These are phyloP conservation scores for Drosera spatulata DNA, from an alignment of 179 eudicot genomes.

Conservation along the genomic window DNA sequence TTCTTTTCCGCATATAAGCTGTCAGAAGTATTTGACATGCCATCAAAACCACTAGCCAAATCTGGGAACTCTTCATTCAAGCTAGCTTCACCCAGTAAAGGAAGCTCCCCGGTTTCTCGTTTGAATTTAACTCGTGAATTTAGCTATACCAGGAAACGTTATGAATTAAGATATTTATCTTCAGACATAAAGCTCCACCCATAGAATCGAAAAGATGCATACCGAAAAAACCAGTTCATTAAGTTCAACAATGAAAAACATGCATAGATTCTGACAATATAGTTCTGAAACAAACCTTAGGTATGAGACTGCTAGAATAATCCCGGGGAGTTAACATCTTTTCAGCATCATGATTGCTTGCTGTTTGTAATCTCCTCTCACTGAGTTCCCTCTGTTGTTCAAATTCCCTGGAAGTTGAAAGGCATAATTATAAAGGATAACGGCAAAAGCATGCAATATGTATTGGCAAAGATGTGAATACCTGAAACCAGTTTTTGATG, in stretches of 20 bases:
- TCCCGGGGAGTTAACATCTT: slow-evolving; percentile 15
- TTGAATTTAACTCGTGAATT: slow-evolving; percentile 42
- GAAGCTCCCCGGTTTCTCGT: slow-evolving; percentile 53
- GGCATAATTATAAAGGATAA: slow-evolving; percentile 1
- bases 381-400: slow-evolving; percentile 88
- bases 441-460: slow-evolving; percentile 5
- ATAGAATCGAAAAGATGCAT: too few relatives aligned
- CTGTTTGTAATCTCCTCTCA: slow-evolving; percentile 62
- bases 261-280: too few relatives aligned
- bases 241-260: too few relatives aligned
- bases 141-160: slow-evolving; percentile 23
- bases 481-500: slow-evolving; percentile 98
- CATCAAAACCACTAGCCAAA: slow-evolving; percentile 56
- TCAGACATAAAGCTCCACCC: too few relatives aligned
- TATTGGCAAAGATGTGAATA: slow-evolving; percentile 13
- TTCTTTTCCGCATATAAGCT: slow-evolving; percentile 73
- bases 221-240: too few relatives aligned
- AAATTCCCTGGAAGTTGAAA: slow-evolving; percentile 61
- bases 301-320: too few relatives aligned
- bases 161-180: too few relatives aligned
- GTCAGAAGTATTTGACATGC: slow-evolving; percentile 68
- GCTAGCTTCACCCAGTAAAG: slow-evolving; percentile 60
- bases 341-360: slow-evolving; percentile 28
- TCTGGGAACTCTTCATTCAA: slow-evolving; percentile 56
- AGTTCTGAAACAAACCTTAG: too few relatives aligned